These are phyloP conservation scores for Castanea mollissima DNA, from an alignment of 306 rosid genomes.

Conservation along the genomic window DNA sequence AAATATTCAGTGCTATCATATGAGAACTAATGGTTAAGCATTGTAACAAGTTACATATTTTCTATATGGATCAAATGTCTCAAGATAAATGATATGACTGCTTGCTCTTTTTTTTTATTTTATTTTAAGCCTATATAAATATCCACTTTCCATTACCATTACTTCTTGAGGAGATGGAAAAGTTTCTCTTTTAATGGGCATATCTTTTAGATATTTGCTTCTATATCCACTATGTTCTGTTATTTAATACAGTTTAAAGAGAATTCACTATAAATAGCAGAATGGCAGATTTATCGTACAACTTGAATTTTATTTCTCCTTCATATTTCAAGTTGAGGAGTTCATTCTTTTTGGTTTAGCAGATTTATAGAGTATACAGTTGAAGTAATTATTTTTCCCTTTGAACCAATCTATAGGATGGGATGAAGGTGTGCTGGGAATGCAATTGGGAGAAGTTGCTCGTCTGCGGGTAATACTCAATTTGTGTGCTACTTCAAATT, in stretches of 20 bases:
- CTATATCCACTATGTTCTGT: neutral
- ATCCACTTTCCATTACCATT: neutral
- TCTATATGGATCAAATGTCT: neutral
- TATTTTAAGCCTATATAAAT: neutral
- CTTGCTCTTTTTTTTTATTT: neutral
- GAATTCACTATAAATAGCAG: neutral
- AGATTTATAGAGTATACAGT: too few relatives aligned
- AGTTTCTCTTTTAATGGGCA: neutral
- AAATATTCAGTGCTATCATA: neutral
- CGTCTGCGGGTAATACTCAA: slow-evolving; percentile 75
- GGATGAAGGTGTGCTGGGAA: slow-evolving; percentile 94
- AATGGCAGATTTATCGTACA: neutral
- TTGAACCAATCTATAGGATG: slow-evolving; percentile 50
- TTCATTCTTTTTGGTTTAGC: neutral
- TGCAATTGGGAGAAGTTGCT: slow-evolving; percentile 97
- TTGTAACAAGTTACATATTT: neutral
- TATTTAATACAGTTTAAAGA: neutral
- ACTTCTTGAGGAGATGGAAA: neutral
- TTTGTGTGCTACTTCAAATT: neutral
- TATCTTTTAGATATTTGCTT: neutral
- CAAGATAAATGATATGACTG: neutral
- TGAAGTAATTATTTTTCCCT: too few relatives aligned
- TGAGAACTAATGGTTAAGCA: neutral
- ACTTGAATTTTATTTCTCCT: neutral
- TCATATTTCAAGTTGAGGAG: neutral